Percentiles rank a stretch among this genome's conserved stretches.
Conservation (phyloP, 352 stramenopile species). For the Pythium myriotylum region DNA sequence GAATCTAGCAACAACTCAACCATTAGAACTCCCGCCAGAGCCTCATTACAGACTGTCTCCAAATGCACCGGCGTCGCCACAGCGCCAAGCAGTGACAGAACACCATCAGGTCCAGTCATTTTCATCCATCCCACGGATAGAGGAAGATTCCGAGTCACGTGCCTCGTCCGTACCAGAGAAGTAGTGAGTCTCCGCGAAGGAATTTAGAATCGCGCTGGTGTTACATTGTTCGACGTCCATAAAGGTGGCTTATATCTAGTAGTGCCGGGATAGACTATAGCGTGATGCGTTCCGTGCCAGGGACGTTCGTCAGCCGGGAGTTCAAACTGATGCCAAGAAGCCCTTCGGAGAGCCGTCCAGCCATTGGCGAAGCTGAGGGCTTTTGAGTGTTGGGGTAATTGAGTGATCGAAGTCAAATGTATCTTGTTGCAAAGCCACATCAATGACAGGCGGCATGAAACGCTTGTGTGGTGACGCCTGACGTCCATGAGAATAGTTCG, state of each 20-base stretch:
- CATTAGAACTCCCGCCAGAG: slow-evolving; percentile 25
- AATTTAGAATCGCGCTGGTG: no score
- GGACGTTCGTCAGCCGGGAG: no score
- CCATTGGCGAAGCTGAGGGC: slow-evolving; percentile 81
- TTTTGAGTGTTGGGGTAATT: slow-evolving; percentile 87
- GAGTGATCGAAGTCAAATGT: slow-evolving; percentile 87
- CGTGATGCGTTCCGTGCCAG: no score
- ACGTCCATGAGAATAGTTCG: slow-evolving; percentile 44
- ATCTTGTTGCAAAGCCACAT: slow-evolving; percentile 80
- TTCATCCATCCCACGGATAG: slow-evolving; percentile 15
- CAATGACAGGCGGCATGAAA: slow-evolving; percentile 71
- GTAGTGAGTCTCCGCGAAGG: neutral
- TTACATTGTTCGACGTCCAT: no score
- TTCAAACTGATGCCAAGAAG: slow-evolving; percentile 83
- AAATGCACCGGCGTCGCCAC: slow-evolving; percentile 18
- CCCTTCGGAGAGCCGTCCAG: slow-evolving; percentile 81
- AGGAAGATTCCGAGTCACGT: slow-evolving; percentile 17
- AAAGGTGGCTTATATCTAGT: neutral
- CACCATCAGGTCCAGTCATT: slow-evolving; percentile 11
- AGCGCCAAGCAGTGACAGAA: neutral
- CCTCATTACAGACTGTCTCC: slow-evolving; percentile 29
- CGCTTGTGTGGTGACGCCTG: slow-evolving; percentile 76
- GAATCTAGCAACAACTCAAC: slow-evolving; percentile 18
- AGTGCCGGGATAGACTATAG: no score
- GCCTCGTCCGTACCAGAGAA: slow-evolving; percentile 5